These are phyloP conservation scores for Kalanchoe fedtschenkoi DNA, from an alignment of 164 flowering plant species.

Conservation along the genomic window DNA sequence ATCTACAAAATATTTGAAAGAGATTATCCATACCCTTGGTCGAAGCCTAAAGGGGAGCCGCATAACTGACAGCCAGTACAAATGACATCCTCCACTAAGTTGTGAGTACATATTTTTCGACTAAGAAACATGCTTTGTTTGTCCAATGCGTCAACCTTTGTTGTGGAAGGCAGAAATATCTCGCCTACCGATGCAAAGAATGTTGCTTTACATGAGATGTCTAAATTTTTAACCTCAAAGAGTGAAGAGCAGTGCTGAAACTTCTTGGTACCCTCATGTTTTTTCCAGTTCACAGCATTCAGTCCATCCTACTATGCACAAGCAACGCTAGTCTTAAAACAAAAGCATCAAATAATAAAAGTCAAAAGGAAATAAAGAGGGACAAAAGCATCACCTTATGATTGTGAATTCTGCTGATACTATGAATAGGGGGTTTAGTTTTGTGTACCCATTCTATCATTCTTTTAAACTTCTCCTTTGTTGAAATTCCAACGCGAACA, in stretches of 20 bases:
- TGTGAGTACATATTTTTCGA: constrained; percentile 30
- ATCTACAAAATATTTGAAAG: background rate
- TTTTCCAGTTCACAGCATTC: constrained; percentile 50
- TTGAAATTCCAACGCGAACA: constrained; percentile 28
- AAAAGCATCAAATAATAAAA: constrained; percentile 3
- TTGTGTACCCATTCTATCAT: constrained; percentile 49
- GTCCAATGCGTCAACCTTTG: constrained; percentile 21
- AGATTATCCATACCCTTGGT: constrained; percentile 20
- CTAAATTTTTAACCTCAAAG: constrained; percentile 26
- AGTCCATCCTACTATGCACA: constrained; percentile 13
- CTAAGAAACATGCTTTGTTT: constrained; percentile 53
- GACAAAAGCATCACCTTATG: constrained; percentile 17
- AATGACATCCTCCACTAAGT: constrained; percentile 53
- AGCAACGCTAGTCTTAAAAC: background rate
- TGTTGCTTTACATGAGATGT: constrained; percentile 30
- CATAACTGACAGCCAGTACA: constrained; percentile 65
- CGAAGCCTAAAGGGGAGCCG: constrained; percentile 38
- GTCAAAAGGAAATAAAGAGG: background rate
- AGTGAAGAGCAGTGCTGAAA: constrained; percentile 29
- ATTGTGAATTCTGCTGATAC: constrained; percentile 11
- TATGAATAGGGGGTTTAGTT: constrained; percentile 17
- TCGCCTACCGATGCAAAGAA: constrained; percentile 57
- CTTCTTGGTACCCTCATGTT: constrained; percentile 26
- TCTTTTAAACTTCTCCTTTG: constrained; percentile 55
- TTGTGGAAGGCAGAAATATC: constrained; percentile 40